Percentiles rank a stretch among this genome's conserved stretches.
phyloP scores from a whole-genome alignment of 768 basidiomycete species.

The Russula virescens region DNA sequence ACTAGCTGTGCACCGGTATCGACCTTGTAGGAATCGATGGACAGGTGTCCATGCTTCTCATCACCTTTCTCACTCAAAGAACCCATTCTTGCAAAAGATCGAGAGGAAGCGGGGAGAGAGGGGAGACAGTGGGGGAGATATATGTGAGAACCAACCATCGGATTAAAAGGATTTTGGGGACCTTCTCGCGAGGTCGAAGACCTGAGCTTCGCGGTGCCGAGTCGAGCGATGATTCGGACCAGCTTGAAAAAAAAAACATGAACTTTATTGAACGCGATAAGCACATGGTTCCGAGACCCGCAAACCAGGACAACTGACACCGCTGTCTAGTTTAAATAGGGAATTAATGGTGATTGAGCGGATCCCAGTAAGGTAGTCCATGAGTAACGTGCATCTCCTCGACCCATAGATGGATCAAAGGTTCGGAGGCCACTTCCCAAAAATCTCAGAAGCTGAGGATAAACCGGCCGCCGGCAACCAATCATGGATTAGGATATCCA shows the following conservation, averaged over 20 bases:
- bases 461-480: too few species aligned
- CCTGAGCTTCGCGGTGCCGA: background rate
- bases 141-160: too few species aligned
- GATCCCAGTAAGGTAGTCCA: background rate
- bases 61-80: constrained; percentile 17
- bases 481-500: too few species aligned
- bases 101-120: background rate
- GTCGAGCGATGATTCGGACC: too few species aligned
- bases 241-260: too few species aligned
- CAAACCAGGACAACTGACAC: background rate
- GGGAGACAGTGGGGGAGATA: too few species aligned
- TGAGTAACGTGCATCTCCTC: background rate
- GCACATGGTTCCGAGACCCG: background rate
- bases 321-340: background rate
- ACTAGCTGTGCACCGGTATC: constrained; percentile 60
- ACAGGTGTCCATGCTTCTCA: constrained; percentile 25
- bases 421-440: background rate
- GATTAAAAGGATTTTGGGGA: background rate
- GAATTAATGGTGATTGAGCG: background rate
- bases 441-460: background rate
- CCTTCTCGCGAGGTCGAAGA: background rate
- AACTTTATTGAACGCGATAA: background rate
- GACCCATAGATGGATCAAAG: background rate
- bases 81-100: constrained; percentile 1
- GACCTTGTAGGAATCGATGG: constrained; percentile 43